A percentile compares a stretch with the other conserved stretches of the same genome.
phyloP scores from a whole-genome alignment of 495 filamentous ascomycete genomes.

The Acidiella bohemica region DNA sequence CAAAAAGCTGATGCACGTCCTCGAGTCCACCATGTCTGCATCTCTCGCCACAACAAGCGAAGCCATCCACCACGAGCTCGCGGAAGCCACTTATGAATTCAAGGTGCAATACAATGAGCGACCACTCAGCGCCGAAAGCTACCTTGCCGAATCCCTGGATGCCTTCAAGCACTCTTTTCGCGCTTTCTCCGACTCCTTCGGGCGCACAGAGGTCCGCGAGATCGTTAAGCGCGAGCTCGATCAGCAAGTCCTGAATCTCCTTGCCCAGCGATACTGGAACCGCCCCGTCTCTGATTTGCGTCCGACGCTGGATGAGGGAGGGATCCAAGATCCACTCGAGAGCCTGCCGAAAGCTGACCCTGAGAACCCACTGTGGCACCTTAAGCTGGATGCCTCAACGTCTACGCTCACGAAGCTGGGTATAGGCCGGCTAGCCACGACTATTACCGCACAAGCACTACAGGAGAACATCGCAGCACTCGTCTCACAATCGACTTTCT shows the following conservation, averaged over 20 bases:
- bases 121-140: slow-evolving; percentile 85
- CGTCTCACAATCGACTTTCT: slow-evolving; percentile 65
- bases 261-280: slow-evolving; percentile 95
- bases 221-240: slow-evolving; percentile 87
- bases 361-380: slow-evolving; percentile 78
- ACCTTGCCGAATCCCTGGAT: slow-evolving; percentile 87
- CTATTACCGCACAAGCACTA: slow-evolving; percentile 74
- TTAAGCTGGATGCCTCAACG: slow-evolving; percentile 84
- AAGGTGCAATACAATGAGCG: slow-evolving; percentile 99
- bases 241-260: slow-evolving; percentile 87
- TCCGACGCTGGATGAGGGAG: slow-evolving; percentile 42
- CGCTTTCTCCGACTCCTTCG: slow-evolving; percentile 77
- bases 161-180: slow-evolving; percentile 98
- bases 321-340: slow-evolving; percentile 53
- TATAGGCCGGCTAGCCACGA: slow-evolving; percentile 83
- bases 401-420: slow-evolving; percentile 86
- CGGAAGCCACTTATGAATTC: slow-evolving; percentile 96
- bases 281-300: slow-evolving; percentile 55
- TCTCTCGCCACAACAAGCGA: slow-evolving; percentile 78
- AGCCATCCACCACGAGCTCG: slow-evolving; percentile 85
- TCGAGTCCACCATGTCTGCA: slow-evolving; percentile 92
- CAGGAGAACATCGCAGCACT: slow-evolving; percentile 73
- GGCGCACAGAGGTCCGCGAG: slow-evolving; percentile 72
- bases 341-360: slow-evolving; percentile 71
- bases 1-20: slow-evolving; percentile 91